These are phyloP conservation scores for Annulohypoxylon truncatum DNA, from an alignment of 2,329 filamentous ascomycete genomes.

Conservation along the genomic window DNA sequence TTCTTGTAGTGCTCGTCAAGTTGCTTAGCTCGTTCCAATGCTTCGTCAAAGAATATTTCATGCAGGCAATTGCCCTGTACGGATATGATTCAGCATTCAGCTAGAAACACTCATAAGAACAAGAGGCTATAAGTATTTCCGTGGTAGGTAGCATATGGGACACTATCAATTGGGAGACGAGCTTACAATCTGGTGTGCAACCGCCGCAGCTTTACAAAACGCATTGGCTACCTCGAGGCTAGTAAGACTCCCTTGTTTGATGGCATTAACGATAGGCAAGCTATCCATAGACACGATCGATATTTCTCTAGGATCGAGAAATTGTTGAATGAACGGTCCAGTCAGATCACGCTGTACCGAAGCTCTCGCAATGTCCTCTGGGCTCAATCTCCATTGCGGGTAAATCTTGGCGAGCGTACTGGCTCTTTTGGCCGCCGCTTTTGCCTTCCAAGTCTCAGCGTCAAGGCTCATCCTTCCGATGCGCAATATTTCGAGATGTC, in stretches of 20 bases:
- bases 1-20: constrained; percentile 55
- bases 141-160: not conserved
- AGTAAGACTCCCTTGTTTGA: constrained; percentile 27
- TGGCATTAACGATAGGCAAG: not conserved
- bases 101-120: not conserved
- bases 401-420: constrained; percentile 4
- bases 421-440: not conserved
- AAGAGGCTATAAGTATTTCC: not conserved
- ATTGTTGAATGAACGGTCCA: constrained; percentile 16
- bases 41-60: constrained; percentile 47
- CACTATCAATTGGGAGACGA: constrained; percentile 11
- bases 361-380: not conserved
- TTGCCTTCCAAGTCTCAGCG: constrained; percentile 1
- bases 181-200: constrained; percentile 58
- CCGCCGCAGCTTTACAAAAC: constrained; percentile 61
- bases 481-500: not conserved
- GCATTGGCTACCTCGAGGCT: constrained; percentile 46
- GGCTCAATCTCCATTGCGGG: constrained; percentile 8
- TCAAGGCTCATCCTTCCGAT: not conserved
- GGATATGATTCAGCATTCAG: not conserved
- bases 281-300: constrained; percentile 18
- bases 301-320: not conserved
- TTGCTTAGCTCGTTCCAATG: constrained; percentile 51
- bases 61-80: constrained; percentile 45
- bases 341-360: constrained; percentile 2